These are phyloP conservation scores for Neonectria ditissima DNA, from an alignment of 2,329 filamentous ascomycete genomes.

Conservation along the genomic window DNA sequence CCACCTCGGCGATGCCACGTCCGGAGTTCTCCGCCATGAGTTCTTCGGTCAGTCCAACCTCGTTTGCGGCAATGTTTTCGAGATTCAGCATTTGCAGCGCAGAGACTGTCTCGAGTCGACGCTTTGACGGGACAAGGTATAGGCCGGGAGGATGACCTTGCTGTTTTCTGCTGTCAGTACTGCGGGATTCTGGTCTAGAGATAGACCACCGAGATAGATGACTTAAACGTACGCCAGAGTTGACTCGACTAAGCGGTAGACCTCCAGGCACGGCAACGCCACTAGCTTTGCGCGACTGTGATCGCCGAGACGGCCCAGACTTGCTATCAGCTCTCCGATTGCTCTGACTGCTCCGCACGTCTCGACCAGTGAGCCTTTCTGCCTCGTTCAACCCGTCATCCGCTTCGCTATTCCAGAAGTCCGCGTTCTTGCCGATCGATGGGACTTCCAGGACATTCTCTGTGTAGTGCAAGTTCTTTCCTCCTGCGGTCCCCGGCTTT, in stretches of 20 bases:
- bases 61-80: constrained; percentile 89
- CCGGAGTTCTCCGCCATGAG: constrained; percentile 94
- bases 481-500: constrained; percentile 78
- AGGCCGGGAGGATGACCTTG: constrained; percentile 59
- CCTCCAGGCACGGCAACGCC: constrained; percentile 50
- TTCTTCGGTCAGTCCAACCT: constrained; percentile 87
- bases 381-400: constrained; percentile 67
- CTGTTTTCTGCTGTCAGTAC: constrained; percentile 52
- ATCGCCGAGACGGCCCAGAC: constrained; percentile 60
- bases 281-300: constrained; percentile 69
- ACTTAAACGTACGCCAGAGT: constrained; percentile 57
- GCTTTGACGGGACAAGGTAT: constrained; percentile 66
- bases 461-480: constrained; percentile 90
- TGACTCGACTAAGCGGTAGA: constrained; percentile 60
- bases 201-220: constrained; percentile 48
- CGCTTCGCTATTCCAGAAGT: constrained; percentile 81
- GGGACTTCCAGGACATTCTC: constrained; percentile 87
- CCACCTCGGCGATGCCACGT: constrained; percentile 87
- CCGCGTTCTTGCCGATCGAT: constrained; percentile 56
- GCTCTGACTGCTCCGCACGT: constrained; percentile 63
- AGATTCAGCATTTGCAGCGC: constrained; percentile 91
- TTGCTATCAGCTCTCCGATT: constrained; percentile 66
- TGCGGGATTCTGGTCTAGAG: constrained; percentile 47
- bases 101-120: constrained; percentile 72
- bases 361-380: constrained; percentile 62